Conservation (phyloP, 225 moss, liverwort and hornwort genomes). For the Straminergon stramineum region DNA sequence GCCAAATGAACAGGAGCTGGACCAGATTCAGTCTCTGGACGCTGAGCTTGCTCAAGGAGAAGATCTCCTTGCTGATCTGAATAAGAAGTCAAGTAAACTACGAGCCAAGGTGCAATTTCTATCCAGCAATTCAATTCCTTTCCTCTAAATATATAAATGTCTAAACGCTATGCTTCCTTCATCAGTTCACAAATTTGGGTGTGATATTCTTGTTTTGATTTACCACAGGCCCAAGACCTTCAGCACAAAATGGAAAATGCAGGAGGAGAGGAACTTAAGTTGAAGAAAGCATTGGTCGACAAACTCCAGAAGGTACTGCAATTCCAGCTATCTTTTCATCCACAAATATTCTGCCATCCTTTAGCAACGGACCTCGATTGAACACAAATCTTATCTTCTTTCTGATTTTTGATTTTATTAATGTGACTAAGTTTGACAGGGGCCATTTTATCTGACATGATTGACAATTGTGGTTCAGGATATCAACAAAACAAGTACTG, state of each 20-base stretch:
- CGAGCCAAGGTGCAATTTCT: slow-evolving; percentile 59
- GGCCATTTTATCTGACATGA: not conserved
- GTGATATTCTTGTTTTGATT: not conserved
- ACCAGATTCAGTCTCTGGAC: slow-evolving; percentile 56
- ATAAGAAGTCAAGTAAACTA: slow-evolving; percentile 67
- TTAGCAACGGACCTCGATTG: not conserved
- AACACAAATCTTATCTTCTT: not conserved
- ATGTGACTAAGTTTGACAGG: not conserved
- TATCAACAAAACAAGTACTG: slow-evolving; percentile 66
- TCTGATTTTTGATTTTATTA: not conserved
- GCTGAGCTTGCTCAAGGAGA: slow-evolving; percentile 56
- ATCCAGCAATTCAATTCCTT: not conserved
- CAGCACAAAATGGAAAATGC: slow-evolving; percentile 84
- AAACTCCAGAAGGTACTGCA: slow-evolving; percentile 71
- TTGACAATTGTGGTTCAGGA: slow-evolving; percentile 43
- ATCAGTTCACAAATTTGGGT: not conserved
- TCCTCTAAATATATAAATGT: not conserved
- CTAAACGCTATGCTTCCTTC: not conserved
- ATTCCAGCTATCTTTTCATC: not conserved
- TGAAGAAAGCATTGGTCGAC: slow-evolving; percentile 64
- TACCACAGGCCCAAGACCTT: slow-evolving; percentile 61
- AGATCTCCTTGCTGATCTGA: slow-evolving; percentile 39
- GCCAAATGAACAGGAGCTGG: slow-evolving; percentile 70
- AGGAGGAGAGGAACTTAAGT: slow-evolving; percentile 78
- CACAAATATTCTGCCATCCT: not conserved